A percentile compares a stretch with the other conserved stretches of the same genome.
Evolutionary conservation across 176 grass and related monocot genomes (phyloP).

Genomic region (Eleusine indica): DNA sequence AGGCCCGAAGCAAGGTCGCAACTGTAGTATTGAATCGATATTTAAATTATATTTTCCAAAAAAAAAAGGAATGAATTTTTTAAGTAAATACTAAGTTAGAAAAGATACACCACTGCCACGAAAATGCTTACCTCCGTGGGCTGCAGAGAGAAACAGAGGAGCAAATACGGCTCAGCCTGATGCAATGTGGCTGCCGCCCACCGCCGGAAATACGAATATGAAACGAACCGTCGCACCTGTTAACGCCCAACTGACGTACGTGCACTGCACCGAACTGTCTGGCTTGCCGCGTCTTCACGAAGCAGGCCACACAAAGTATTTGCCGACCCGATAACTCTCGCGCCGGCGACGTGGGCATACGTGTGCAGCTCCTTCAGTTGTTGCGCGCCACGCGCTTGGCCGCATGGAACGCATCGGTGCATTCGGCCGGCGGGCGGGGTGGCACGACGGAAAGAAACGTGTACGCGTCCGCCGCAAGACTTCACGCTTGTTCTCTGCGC

Average conservation of each 20-base stretch:
- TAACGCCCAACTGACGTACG: constrained; percentile 11
- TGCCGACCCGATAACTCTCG: constrained; percentile 13
- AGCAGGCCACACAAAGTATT: neutral
- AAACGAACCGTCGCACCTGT: neutral
- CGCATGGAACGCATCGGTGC: neutral
- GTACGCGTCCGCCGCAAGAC: neutral
- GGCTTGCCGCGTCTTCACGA: constrained; percentile 1
- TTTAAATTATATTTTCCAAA: too few species aligned
- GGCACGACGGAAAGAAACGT: neutral
- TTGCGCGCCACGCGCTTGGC: constrained; percentile 28
- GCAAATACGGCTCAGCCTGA: neutral
- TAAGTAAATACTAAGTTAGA: too few species aligned
- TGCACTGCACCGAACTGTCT: neutral
- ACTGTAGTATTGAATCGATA: too few species aligned
- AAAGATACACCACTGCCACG: too few species aligned
- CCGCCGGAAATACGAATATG: neutral
- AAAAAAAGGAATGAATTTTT: too few species aligned
- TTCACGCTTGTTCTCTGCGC: neutral
- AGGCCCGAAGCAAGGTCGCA: too few species aligned
- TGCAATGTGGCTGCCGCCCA: neutral
- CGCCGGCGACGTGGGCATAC: neutral
- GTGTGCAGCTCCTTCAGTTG: constrained; percentile 2
- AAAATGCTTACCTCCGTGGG: too few species aligned
- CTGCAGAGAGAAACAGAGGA: neutral
- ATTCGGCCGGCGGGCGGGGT: neutral